Evolutionary conservation across 345 rosid genomes (phyloP), one percentile per base, ranked within the genome.

Genomic region (Gossypium australe): DNA sequence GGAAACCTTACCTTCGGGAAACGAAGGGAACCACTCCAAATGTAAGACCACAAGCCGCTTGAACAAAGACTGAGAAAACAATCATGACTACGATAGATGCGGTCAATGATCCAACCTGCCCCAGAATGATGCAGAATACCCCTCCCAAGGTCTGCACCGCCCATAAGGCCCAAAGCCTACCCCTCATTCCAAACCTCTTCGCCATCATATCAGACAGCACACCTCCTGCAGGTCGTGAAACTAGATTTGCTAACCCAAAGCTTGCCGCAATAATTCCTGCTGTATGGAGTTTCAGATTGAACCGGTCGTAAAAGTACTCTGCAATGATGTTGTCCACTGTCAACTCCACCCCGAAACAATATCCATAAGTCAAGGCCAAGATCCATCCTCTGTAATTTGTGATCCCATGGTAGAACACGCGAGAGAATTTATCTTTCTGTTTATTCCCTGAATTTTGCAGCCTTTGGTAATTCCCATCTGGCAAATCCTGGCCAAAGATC

Each of bases 21-120:
- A 94, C 91, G 44, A 94, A 92, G 38, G 98, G 98, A 77, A 90
- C 97, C 2, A 94, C 92, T 0, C 98, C 97, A 76, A 92, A 94
- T 2, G 98, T 94, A 67, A 90, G 87, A 1, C 97, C 97, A 38
- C 94, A 94, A 0, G 97, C 88, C 24, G 97, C 98, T 86, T 94
- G 98, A 79, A 87, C 88, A 69, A 92, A 87, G 9, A 94, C 72
- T 8, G 97, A 92, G 85, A 94, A 94, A 24, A 80, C 73, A 14
- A 92, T 81, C 97, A 94, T 89, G 3, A 89, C 91, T 0, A 65
- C 67, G 3, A 94, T 75, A 38, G 98, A 90, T 3, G 45, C 84
- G 6, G 79, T 17, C 69, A 94, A 75, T 0, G 97, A 89, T 5
- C 60, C 71, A 0, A 90, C 83, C 60, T 60, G 55, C 12, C 67